Evolutionary conservation across 192 early-diverging fungal species (phyloP).

Genomic region (Phlyctochytrium planicorne): DNA sequence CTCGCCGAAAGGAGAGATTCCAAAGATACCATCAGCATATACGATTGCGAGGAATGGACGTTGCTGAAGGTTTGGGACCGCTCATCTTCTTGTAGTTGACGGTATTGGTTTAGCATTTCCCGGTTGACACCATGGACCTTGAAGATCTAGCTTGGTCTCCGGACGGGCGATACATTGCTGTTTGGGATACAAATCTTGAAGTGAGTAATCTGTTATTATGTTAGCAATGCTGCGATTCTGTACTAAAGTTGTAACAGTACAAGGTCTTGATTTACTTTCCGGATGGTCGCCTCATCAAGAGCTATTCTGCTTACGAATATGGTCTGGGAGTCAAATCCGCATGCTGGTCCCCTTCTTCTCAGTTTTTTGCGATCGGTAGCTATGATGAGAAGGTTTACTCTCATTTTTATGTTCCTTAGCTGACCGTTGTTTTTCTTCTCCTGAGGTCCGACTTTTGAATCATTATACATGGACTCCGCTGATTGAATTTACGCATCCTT

Average conservation of each 20-base stretch:
- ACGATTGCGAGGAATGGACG: conserved; percentile 64
- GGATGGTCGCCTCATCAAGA: conserved; percentile 53
- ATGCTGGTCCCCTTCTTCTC: conserved; percentile 70
- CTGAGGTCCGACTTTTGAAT: conserved; percentile 66
- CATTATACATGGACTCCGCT: conserved; percentile 70
- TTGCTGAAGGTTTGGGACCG: conserved; percentile 54
- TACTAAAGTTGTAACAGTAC: conserved; percentile 44
- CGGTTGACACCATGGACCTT: conserved; percentile 67
- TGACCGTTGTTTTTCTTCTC: conserved; percentile 5
- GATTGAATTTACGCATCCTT: conserved; percentile 60
- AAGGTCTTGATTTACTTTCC: conserved; percentile 69
- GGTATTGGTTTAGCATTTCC: conserved; percentile 56
- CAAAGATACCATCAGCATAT: conserved; percentile 65
- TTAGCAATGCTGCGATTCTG: conserved; percentile 14
- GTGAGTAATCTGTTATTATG: conserved; percentile 43
- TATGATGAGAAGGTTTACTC: conserved; percentile 76
- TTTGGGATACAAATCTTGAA: conserved; percentile 69
- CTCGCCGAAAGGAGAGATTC: conserved; percentile 57
- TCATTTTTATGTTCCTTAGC: conserved; percentile 3
- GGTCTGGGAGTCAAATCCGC: conserved; percentile 77
- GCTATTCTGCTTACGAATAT: conserved; percentile 51
- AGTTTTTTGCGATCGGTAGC: conserved; percentile 80
- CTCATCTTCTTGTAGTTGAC: not conserved
- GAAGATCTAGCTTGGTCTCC: conserved; percentile 83
- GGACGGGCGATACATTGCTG: conserved; percentile 73